Conservation (phyloP, 2,329 filamentous ascomycete species). For the Chrysoporthe cubensis region DNA sequence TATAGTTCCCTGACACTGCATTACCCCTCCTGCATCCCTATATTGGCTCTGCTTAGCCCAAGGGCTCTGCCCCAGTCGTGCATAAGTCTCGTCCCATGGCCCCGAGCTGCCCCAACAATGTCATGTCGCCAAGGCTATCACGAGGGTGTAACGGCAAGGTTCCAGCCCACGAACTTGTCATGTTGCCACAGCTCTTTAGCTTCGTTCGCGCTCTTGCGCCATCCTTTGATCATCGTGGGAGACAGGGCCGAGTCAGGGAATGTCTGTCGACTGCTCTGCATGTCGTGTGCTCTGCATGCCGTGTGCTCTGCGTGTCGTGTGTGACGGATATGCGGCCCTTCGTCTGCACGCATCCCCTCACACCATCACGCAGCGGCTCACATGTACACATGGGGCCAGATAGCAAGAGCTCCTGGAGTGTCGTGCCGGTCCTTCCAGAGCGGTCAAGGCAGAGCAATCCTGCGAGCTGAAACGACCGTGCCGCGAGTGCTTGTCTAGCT, state of each 20-base stretch:
- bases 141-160: neutral
- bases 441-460: neutral
- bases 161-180: neutral
- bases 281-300: neutral
- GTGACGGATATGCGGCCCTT: neutral
- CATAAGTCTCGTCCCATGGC: neutral
- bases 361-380: neutral
- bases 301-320: neutral
- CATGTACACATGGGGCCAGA: neutral
- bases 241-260: neutral
- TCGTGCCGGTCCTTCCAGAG: neutral
- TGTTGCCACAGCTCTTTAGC: neutral
- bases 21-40: conserved; percentile 15
- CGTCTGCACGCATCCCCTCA: neutral
- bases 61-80: neutral
- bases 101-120: neutral
- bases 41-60: conserved; percentile 10
- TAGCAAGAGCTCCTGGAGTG: neutral
- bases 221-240: neutral
- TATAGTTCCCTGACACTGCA: conserved; percentile 16
- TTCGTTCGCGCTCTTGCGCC: conserved; percentile 34
- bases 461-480: neutral
- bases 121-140: neutral
- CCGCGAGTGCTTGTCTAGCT: conserved; percentile 55
- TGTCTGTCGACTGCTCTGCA: neutral